Conservation (phyloP, 345 rosid species). For the Pistacia vera region DNA sequence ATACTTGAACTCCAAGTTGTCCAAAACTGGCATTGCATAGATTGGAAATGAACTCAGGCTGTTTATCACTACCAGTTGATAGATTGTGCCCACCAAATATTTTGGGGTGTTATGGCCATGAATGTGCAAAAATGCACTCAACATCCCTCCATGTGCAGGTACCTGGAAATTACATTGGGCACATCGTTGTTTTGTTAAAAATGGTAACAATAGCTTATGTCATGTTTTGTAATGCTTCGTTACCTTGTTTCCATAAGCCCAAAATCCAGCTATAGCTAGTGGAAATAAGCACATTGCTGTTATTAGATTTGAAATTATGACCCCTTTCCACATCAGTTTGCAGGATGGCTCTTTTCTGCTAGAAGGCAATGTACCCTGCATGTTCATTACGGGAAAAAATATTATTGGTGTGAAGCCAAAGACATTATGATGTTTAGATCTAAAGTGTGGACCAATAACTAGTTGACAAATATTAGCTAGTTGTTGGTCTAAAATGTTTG, state of each 20-base stretch:
- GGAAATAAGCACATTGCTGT: constrained; percentile 38
- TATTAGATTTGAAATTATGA: constrained; percentile 34
- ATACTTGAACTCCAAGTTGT: constrained; percentile 46
- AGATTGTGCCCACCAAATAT: constrained; percentile 22
- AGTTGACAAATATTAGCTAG: no score
- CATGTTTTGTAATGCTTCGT: not conserved
- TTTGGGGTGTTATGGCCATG: constrained; percentile 32
- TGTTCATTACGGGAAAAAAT: not conserved
- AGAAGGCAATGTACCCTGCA: constrained; percentile 60
- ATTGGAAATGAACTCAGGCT: constrained; percentile 50
- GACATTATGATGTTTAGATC: no score
- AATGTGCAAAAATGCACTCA: constrained; percentile 29
- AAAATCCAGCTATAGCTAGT: constrained; percentile 47
- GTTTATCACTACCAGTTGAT: constrained; percentile 27
- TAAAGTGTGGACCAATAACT: no score
- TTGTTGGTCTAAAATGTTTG: no score
- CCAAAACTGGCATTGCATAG: constrained; percentile 59
- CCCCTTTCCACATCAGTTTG: constrained; percentile 55
- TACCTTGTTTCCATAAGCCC: constrained; percentile 62
- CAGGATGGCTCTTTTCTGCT: constrained; percentile 24
- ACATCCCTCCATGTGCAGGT: constrained; percentile 33
- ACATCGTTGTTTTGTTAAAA: no score
- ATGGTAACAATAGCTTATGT: no score
- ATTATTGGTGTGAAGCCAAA: no score
- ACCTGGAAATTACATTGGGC: constrained; percentile 17